Evolutionary conservation across 495 filamentous ascomycete genomes (phyloP).

Genomic region (Penicillium macrosclerotiorum): DNA sequence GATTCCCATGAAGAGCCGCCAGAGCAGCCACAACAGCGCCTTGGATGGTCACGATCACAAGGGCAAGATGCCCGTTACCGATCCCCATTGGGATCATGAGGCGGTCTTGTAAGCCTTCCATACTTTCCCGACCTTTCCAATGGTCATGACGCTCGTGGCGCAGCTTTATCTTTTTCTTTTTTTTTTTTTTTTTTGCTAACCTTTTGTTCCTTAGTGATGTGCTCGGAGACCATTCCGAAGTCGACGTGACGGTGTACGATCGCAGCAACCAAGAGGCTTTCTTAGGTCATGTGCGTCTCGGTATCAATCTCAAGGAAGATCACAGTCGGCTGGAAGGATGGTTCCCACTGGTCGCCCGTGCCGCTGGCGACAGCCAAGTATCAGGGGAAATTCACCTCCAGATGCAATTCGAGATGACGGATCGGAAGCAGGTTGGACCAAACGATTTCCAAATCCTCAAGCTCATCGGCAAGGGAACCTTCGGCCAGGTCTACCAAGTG

Average conservation of each 20-base stretch:
- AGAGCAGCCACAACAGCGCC: slow-evolving; percentile 88
- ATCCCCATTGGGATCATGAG: slow-evolving; percentile 94
- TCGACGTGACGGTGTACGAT: slow-evolving; percentile 94
- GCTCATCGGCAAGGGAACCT: slow-evolving; percentile 96
- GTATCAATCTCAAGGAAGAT: slow-evolving; percentile 65
- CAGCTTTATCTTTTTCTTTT: neutral
- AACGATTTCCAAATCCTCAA: slow-evolving; percentile 94
- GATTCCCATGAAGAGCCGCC: slow-evolving; percentile 92
- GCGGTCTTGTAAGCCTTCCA: slow-evolving; percentile 77
- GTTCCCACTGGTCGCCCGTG: slow-evolving; percentile 73
- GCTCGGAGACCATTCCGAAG: slow-evolving; percentile 83
- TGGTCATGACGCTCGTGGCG: neutral
- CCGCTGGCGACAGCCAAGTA: slow-evolving; percentile 64
- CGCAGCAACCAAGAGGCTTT: slow-evolving; percentile 83
- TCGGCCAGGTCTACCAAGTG: slow-evolving; percentile 99
- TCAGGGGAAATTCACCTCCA: slow-evolving; percentile 91
- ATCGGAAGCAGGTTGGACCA: slow-evolving; percentile 92
- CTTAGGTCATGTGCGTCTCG: slow-evolving; percentile 82
- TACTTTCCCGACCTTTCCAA: neutral
- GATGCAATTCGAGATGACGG: slow-evolving; percentile 82
- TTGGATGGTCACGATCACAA: slow-evolving; percentile 69
- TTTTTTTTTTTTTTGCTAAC: slow-evolving; percentile 15
- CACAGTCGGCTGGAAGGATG: slow-evolving; percentile 73
- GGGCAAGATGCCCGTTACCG: slow-evolving; percentile 66
- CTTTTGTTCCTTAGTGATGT: slow-evolving; percentile 72